phyloP scores from a whole-genome alignment of 495 filamentous ascomycete genomes.

The Penicillium paradoxum region DNA sequence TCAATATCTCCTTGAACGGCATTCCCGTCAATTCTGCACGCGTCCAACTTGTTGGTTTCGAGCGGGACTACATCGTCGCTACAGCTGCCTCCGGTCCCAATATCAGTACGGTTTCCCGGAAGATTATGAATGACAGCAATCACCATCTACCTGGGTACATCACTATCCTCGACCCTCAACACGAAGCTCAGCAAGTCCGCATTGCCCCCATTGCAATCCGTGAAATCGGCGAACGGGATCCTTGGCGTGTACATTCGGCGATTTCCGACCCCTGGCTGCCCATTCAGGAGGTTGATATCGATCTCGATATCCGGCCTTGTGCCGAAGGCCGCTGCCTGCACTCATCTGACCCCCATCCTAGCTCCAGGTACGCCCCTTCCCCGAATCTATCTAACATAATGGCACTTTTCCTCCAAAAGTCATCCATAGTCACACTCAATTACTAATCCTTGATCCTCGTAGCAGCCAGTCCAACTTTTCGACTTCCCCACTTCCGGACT shows the following conservation, averaged over 20 bases:
- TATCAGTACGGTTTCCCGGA: constrained; percentile 19
- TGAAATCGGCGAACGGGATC: constrained; percentile 17
- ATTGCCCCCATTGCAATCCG: constrained; percentile 14
- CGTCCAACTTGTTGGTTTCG: constrained; percentile 58
- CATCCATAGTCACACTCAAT: not conserved
- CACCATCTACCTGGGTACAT: constrained; percentile 9
- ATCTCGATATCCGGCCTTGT: constrained; percentile 23
- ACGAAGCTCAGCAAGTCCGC: not conserved
- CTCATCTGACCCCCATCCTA: not conserved
- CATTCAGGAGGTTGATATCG: constrained; percentile 25
- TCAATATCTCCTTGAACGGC: constrained; percentile 49
- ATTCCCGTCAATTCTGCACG: constrained; percentile 46
- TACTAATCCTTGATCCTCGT: not conserved
- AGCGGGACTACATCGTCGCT: constrained; percentile 58
- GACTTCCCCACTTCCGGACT: not conserved
- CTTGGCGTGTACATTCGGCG: constrained; percentile 10
- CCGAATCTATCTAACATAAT: too few species aligned
- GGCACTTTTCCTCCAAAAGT: not conserved
- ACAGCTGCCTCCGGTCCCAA: constrained; percentile 42
- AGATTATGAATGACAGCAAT: not conserved
- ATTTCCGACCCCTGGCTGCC: constrained; percentile 26
- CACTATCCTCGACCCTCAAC: not conserved
- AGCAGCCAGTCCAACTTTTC: not conserved
- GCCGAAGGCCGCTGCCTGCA: constrained; percentile 23
- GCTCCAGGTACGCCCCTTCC: not conserved